A percentile compares a stretch with the other conserved stretches of the same genome.
phyloP scores from a whole-genome alignment of 495 filamentous ascomycete genomes.

The Hypoxylon cercidicola region DNA sequence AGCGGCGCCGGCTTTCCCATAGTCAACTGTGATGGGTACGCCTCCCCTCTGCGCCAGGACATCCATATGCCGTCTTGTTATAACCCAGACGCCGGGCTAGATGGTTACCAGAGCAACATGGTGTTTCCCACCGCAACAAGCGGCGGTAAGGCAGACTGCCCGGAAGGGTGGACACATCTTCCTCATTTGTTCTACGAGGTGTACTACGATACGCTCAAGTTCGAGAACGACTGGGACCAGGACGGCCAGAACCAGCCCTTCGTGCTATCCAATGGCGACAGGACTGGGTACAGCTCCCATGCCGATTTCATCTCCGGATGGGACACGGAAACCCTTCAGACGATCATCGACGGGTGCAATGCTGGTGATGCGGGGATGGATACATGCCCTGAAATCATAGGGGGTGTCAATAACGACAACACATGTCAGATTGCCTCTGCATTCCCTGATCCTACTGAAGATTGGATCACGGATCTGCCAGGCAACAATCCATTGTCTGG shows the following conservation, averaged over 20 bases:
- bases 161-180: conserved; percentile 63
- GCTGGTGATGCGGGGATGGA: conserved; percentile 59
- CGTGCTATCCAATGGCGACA: conserved; percentile 68
- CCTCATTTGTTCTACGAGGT: conserved; percentile 74
- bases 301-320: conserved; percentile 79
- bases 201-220: conserved; percentile 66
- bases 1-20: conserved; percentile 59
- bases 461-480: conserved; percentile 58
- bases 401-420: conserved; percentile 49
- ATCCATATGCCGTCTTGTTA: conserved; percentile 63
- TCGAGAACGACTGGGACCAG: conserved; percentile 63
- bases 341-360: conserved; percentile 68
- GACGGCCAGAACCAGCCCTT: conserved; percentile 66
- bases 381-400: conserved; percentile 61
- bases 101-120: conserved; percentile 58
- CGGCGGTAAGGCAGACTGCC: conserved; percentile 66
- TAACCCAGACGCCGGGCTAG: conserved; percentile 65
- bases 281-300: conserved; percentile 65
- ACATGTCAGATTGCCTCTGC: conserved; percentile 58
- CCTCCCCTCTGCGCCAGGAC: conserved; percentile 63
- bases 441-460: conserved; percentile 46
- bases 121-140: conserved; percentile 58
- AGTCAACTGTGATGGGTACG: conserved; percentile 59
- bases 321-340: conserved; percentile 68
- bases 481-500: conserved; percentile 66